These are phyloP conservation scores for Solanum hybrid DNA, from an alignment of 305 asterid species.

Conservation along the genomic window DNA sequence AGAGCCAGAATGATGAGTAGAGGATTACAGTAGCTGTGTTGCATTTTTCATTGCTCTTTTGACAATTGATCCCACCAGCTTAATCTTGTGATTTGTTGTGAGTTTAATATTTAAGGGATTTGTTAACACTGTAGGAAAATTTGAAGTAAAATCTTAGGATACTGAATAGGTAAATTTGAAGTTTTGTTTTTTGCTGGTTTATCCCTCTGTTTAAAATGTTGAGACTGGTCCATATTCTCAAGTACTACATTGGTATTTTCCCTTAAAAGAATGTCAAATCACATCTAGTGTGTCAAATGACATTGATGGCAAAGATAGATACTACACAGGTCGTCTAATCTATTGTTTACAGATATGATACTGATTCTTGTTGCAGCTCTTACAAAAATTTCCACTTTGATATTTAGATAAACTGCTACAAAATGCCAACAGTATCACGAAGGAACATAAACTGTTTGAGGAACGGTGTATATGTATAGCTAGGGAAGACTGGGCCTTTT, in stretches of 20 bases:
- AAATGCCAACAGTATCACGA: too few species aligned
- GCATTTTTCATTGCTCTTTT: not conserved
- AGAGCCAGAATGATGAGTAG: conserved; percentile 41
- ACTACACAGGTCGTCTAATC: not conserved
- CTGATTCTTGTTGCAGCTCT: not conserved
- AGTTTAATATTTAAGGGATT: not conserved
- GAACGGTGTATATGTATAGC: not conserved
- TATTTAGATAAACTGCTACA: not conserved
- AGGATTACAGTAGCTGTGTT: not conserved
- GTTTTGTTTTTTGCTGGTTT: not conserved
- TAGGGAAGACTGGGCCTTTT: not conserved
- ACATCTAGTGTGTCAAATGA: not conserved
- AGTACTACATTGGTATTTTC: not conserved
- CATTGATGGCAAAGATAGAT: not conserved
- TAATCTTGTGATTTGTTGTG: not conserved
- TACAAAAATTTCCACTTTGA: not conserved
- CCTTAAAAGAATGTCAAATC: not conserved
- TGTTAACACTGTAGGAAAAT: not conserved
- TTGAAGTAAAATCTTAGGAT: not conserved
- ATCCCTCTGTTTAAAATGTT: not conserved
- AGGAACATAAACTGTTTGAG: not conserved
- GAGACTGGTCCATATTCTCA: not conserved
- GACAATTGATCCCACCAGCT: not conserved
- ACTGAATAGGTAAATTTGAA: not conserved
- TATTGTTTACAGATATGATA: not conserved